These are phyloP conservation scores for Ceratocystiopsis sp. DNA, from an alignment of 2,329 filamentous ascomycete species.

Conservation along the genomic window DNA sequence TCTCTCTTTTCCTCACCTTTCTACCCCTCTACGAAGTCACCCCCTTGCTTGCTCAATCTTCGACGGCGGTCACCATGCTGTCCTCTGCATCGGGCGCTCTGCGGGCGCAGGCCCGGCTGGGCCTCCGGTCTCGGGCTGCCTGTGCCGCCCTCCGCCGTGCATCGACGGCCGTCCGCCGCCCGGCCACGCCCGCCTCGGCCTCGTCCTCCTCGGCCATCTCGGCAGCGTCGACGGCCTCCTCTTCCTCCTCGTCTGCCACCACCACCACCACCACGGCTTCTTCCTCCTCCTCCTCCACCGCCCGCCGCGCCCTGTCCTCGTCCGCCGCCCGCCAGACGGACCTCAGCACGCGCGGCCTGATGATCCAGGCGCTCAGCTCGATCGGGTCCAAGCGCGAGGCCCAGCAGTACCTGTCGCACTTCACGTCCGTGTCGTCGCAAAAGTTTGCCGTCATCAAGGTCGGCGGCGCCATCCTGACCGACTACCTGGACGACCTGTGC, in stretches of 20 bases:
- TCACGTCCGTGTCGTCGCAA: constrained; percentile 89
- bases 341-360: constrained; percentile 57
- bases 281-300: neutral
- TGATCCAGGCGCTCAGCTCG: constrained; percentile 82
- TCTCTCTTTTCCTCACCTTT: neutral
- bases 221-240: no score
- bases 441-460: constrained; percentile 98
- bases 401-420: constrained; percentile 93
- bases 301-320: constrained; percentile 18
- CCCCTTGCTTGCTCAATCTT: no score
- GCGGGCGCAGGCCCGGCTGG: constrained; percentile 26
- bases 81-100: constrained; percentile 24
- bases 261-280: no score
- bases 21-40: no score
- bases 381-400: constrained; percentile 93
- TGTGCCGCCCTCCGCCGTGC: no score
- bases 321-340: constrained; percentile 22
- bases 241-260: no score
- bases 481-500: constrained; percentile 83
- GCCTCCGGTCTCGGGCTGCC: constrained; percentile 15
- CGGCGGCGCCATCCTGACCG: constrained; percentile 85
- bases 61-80: constrained; percentile 24
- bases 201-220: constrained; percentile 9
- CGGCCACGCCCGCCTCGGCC: constrained; percentile 11
- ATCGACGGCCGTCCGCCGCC: no score